Evolutionary conservation across 345 rosid species (phyloP), one percentile per base, ranked within the genome.

Genomic region (Syzygium jambos): DNA sequence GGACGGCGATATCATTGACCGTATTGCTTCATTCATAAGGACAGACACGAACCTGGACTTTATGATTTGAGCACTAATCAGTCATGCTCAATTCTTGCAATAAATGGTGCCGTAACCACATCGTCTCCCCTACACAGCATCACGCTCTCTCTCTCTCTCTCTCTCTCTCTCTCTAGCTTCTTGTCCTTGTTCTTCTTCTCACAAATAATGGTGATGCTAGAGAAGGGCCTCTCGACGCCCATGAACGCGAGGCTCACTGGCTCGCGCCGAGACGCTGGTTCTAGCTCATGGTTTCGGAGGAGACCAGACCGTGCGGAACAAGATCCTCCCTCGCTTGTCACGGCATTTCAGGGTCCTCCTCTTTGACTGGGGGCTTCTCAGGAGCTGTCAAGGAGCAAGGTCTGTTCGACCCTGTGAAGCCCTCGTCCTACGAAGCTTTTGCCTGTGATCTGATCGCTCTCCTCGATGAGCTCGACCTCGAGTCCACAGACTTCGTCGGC

Each of bases 271-370:
- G 77, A 22, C 87, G 68, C 84, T 95, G 89, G 86, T 94, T 88
- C 88, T 94, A 11, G 98, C 97, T 0, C 98, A 97, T 30, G 99
- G 99, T 1, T 95, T 88, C 56, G 98, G 99, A 49, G 91, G 85
- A 53, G 96, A 97, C 88, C 38, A 34, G 38, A 34, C 38, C 38
- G 38, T 34, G 38, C 3, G 38, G 38, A 34, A 34, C 38, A 34
- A 34, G 38, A 34, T 34, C 38, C 38, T 34, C 38, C 38, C 38
- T 34, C 38, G 2, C 38, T 34, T 34, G 38, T 34, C 38, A 34
- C 38, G 3, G 38, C 3, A 34, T 34, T 34, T 34, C 38, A 34
- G 38, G 38, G 38, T 34, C 85, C 87, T 94, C 29, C 90, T 93
- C 22, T 97, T 95, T 84, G 98, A 95, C 57, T 95, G 41, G 98